A percentile compares a stretch with the other conserved stretches of the same genome.
Conservation (phyloP, 2,329 filamentous ascomycete species). For the Achaetomium macrosporum region DNA sequence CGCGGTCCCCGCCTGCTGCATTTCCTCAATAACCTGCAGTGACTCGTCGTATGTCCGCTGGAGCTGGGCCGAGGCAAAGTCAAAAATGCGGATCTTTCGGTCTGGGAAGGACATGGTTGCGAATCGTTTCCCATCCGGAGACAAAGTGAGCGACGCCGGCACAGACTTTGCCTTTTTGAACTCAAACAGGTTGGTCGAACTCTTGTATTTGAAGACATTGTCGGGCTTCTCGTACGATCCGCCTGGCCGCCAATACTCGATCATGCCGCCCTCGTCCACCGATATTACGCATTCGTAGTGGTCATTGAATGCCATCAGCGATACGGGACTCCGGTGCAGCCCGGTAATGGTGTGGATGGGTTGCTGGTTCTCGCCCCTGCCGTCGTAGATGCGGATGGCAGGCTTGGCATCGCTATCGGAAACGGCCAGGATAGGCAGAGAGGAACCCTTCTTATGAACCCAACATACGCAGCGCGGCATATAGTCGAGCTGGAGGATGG, state of each 20-base stretch:
- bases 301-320: conserved; percentile 84
- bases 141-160: conserved; percentile 76
- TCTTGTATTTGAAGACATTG: conserved; percentile 89
- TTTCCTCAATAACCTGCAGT: conserved; percentile 77
- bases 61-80: conserved; percentile 83
- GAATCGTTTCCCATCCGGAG: conserved; percentile 79
- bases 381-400: conserved; percentile 79
- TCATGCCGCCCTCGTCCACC: conserved; percentile 82
- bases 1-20: conserved; percentile 90
- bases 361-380: conserved; percentile 70
- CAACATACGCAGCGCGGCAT: conserved; percentile 79
- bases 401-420: conserved; percentile 64
- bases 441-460: conserved; percentile 85
- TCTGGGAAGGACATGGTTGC: conserved; percentile 89
- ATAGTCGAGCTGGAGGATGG: conserved; percentile 74
- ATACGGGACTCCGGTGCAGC: conserved; percentile 76
- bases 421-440: conserved; percentile 77
- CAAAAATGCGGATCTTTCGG: conserved; percentile 86
- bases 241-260: conserved; percentile 90
- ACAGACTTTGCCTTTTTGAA: conserved; percentile 93
- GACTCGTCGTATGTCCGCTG: conserved; percentile 95
- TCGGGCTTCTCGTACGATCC: conserved; percentile 83
- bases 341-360: conserved; percentile 72
- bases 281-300: conserved; percentile 86
- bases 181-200: conserved; percentile 87